A percentile compares a stretch with the other conserved stretches of the same genome.
Evolutionary conservation across 2,329 filamentous ascomycete genomes (phyloP).

Genomic region (Fusarium verrucosum): DNA sequence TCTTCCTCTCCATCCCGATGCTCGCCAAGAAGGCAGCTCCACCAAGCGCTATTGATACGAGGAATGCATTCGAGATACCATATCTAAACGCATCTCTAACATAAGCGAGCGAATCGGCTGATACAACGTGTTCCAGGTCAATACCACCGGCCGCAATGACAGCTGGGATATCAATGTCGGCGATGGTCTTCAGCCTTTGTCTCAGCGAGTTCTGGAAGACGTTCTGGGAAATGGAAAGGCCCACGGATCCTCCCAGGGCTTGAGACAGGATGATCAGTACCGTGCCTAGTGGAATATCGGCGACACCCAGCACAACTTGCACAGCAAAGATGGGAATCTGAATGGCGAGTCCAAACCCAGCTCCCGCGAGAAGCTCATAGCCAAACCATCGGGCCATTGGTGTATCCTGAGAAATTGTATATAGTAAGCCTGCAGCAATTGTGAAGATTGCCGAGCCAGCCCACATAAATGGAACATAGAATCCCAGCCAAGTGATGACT

Average conservation of each 20-base stretch:
- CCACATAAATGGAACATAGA: slow-evolving; percentile 40
- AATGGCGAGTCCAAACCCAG: slow-evolving; percentile 54
- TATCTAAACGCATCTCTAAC: slow-evolving; percentile 30
- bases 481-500: slow-evolving; percentile 19
- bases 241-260: slow-evolving; percentile 52
- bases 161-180: slow-evolving; percentile 4
- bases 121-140: slow-evolving; percentile 23
- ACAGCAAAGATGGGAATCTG: slow-evolving; percentile 55
- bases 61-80: slow-evolving; percentile 28
- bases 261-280: slow-evolving; percentile 57
- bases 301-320: slow-evolving; percentile 53
- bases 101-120: not conserved
- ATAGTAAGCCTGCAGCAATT: slow-evolving; percentile 22
- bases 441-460: slow-evolving; percentile 26
- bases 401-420: slow-evolving; percentile 46
- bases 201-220: slow-evolving; percentile 31
- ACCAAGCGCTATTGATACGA: slow-evolving; percentile 35
- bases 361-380: slow-evolving; percentile 55
- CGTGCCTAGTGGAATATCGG: slow-evolving; percentile 56
- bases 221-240: slow-evolving; percentile 35
- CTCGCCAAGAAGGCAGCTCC: slow-evolving; percentile 30
- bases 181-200: slow-evolving; percentile 7
- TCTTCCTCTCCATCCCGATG: slow-evolving; percentile 31
- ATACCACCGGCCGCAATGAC: slow-evolving; percentile 28
- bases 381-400: slow-evolving; percentile 53